Percentiles rank a stretch among this genome's conserved stretches.
Conservation (phyloP, 2,329 filamentous ascomycete species). For the Ophiostoma sp. region DNA sequence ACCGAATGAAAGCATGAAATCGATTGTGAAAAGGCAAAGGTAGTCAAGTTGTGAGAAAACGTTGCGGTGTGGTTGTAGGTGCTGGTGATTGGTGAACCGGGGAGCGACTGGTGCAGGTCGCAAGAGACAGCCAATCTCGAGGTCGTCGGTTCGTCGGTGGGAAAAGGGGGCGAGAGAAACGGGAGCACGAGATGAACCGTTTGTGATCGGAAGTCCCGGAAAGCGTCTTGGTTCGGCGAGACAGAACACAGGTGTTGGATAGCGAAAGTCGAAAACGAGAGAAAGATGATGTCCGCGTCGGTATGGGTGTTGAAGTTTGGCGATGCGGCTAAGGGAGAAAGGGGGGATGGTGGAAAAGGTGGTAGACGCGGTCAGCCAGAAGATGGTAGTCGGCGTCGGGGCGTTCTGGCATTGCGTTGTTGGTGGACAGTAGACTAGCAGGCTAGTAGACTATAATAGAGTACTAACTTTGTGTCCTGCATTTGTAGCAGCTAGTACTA, state of each 20-base stretch:
- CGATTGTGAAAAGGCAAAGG: background rate
- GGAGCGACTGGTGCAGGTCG: background rate
- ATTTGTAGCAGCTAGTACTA: background rate
- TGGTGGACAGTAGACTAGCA: background rate
- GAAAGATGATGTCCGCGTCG: conserved; percentile 11
- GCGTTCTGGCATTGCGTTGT: conserved; percentile 8
- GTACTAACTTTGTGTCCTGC: too few relatives aligned
- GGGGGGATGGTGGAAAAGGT: conserved; percentile 18
- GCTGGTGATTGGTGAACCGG: background rate
- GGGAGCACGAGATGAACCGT: background rate
- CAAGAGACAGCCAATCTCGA: background rate
- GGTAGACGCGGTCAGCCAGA: conserved; percentile 19
- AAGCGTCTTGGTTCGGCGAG: conserved; percentile 17
- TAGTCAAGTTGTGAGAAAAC: background rate
- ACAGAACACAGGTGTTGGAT: background rate
- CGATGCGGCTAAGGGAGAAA: background rate
- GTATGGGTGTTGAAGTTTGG: conserved; percentile 16
- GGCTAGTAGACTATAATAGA: background rate
- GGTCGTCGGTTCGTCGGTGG: conserved; percentile 9
- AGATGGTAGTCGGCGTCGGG: conserved; percentile 18
- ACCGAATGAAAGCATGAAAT: conserved; percentile 7
- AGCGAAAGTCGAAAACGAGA: conserved; percentile 17
- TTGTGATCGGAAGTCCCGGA: conserved; percentile 9
- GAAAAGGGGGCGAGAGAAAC: conserved; percentile 6
- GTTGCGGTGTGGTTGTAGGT: background rate